Evolutionary conservation across 441 rosid genomes (phyloP), one percentile per base, ranked within the genome.

Genomic region (Sinapis alba): DNA sequence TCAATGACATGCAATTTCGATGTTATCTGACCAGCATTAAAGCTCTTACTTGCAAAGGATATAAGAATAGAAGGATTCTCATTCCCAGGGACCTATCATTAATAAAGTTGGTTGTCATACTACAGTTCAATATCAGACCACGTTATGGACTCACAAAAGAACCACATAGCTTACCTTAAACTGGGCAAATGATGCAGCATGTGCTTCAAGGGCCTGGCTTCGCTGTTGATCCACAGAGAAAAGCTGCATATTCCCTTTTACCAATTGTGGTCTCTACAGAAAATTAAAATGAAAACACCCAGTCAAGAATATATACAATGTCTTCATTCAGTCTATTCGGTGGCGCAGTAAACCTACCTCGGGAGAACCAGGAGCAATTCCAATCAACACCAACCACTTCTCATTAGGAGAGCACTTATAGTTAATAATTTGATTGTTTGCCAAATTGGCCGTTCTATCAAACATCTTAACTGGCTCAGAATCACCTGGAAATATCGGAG

Each of bases 131-230:
- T 62, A 73, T 45, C 24, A 61, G 21, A 57, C 13, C 60, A 72
- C 59, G 18, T 36, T 38, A 67, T 51, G 20, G 27, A 60, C 23
- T 70, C 13, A 54, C 53, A 64, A 32, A 69, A 24, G 59, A 60
- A 78, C 50, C 8, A 23, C 53, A 23, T 6, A 23, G 58, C 56
- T 73, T 76, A 91, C 99, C 84, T 91, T 95, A 61, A 87, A 87
- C 65, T 87, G 86, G 30, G 97, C 92, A 81, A 91, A 95, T 62
- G 99, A 82, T 5, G 99, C 96, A 82, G 98, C 96, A 87, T 95
- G 99, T 32, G 99, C 99, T 84, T 95, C 99, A 67, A 95, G 97
- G 51, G 97, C 98, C 84, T 95, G 99, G 84, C 99, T 93, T 24
- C 98, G 93, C 84, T 95, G 98, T 82, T 95, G 98, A 50, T 95